A percentile compares a stretch with the other conserved stretches of the same genome.
These are phyloP conservation scores for Globisporangium splendens DNA, from an alignment of 352 stramenopile species.

Conservation along the genomic window DNA sequence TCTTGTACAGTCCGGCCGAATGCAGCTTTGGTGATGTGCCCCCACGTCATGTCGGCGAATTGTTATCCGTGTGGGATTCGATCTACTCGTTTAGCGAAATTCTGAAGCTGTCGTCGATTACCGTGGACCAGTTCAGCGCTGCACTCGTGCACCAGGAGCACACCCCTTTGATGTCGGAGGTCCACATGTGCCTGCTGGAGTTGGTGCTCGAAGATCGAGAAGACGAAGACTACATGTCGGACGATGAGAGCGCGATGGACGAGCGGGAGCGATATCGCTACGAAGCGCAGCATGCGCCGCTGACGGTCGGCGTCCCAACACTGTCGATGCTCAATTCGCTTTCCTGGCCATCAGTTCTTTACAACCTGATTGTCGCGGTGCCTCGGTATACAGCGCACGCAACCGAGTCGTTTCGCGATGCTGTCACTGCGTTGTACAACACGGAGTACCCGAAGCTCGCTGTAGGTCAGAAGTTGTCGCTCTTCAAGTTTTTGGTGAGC, in stretches of 20 bases:
- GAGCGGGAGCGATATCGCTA: slow-evolving; percentile 77
- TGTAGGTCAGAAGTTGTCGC: slow-evolving; percentile 62
- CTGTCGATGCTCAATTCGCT: slow-evolving; percentile 76
- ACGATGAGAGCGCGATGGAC: slow-evolving; percentile 81
- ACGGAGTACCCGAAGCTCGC: slow-evolving; percentile 52
- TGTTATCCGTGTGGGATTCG: slow-evolving; percentile 77
- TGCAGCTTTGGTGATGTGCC: slow-evolving; percentile 59
- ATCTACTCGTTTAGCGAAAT: slow-evolving; percentile 71
- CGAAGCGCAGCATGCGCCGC: slow-evolving; percentile 73
- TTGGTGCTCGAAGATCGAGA: slow-evolving; percentile 78
- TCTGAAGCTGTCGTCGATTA: slow-evolving; percentile 53
- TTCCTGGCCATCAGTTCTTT: slow-evolving; percentile 76
- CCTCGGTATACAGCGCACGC: slow-evolving; percentile 59
- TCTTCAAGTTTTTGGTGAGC: slow-evolving; percentile 70
- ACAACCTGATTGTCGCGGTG: slow-evolving; percentile 62
- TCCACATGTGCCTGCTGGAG: slow-evolving; percentile 86
- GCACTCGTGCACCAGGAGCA: slow-evolving; percentile 41
- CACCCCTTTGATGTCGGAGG: slow-evolving; percentile 58
- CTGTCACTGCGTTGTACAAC: slow-evolving; percentile 38
- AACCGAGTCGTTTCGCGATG: slow-evolving; percentile 33
- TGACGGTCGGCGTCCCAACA: slow-evolving; percentile 76
- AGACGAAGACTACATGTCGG: slow-evolving; percentile 83
- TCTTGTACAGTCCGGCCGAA: slow-evolving; percentile 30
- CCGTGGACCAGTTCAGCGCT: slow-evolving; percentile 59
- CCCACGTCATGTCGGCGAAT: slow-evolving; percentile 34